phyloP scores from a whole-genome alignment of 805 yeast species.

The Candida sonorensis region DNA sequence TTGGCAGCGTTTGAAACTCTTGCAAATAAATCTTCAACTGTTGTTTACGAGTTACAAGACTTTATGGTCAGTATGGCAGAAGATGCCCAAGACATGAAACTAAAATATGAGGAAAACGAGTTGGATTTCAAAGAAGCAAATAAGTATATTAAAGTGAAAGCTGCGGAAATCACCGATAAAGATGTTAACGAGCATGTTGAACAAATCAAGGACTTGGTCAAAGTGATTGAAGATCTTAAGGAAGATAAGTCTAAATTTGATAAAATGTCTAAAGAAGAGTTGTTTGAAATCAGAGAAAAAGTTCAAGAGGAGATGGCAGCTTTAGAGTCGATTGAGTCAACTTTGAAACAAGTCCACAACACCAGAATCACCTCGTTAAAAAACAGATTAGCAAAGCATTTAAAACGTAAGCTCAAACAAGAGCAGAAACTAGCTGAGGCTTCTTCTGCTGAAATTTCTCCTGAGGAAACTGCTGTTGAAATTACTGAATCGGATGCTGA shows the following conservation, averaged over 20 bases:
- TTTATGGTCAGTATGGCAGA: slow-evolving; percentile 38
- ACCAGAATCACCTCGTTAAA: slow-evolving; percentile 21
- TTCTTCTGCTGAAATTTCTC: slow-evolving; percentile 1
- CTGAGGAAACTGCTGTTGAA: neutral
- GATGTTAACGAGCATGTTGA: slow-evolving; percentile 23
- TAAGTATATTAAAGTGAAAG: slow-evolving; percentile 32
- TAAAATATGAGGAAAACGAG: slow-evolving; percentile 36
- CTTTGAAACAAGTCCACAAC: slow-evolving; percentile 21
- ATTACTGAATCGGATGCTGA: neutral
- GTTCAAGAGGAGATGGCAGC: slow-evolving; percentile 13
- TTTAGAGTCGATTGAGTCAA: slow-evolving; percentile 9
- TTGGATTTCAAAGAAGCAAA: slow-evolving; percentile 49
- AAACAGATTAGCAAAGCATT: slow-evolving; percentile 12
- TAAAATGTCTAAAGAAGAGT: slow-evolving; percentile 13
- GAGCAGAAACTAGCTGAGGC: slow-evolving; percentile 1
- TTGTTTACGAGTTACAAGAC: slow-evolving; percentile 37
- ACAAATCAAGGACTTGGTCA: slow-evolving; percentile 22
- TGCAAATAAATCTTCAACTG: slow-evolving; percentile 34
- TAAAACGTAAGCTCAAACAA: slow-evolving; percentile 8
- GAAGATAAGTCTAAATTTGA: slow-evolving; percentile 15
- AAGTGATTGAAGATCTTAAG: slow-evolving; percentile 22
- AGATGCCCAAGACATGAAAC: slow-evolving; percentile 36
- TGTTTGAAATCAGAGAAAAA: slow-evolving; percentile 20
- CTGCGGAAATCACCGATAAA: slow-evolving; percentile 19
- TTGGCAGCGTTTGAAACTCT: slow-evolving; percentile 36